Evolutionary conservation across 2,329 filamentous ascomycete genomes (phyloP), one percentile per base, ranked within the genome.

Genomic region (Talaromyces amestolkiae): DNA sequence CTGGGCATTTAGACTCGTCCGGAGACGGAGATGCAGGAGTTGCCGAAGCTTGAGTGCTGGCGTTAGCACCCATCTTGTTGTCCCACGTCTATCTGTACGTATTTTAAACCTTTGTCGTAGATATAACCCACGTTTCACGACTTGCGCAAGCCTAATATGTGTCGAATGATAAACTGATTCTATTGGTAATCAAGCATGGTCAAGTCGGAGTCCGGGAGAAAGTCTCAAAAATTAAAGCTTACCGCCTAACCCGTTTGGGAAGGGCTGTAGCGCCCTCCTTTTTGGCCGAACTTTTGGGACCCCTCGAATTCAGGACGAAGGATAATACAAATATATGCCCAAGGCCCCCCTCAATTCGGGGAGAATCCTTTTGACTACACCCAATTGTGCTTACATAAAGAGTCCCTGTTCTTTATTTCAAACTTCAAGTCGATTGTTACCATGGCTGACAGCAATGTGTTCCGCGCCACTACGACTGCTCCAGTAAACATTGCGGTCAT

Each of bases 401-500:
- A 37, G 17, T 9, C 15, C 5, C 19, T 10, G 15, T 22, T 37
- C 31, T 39, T 22, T 37, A 24, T 37, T 7, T 24, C 9, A 17
- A 27, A 51, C 11, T 27, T 33, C 13, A 17, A 13, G 56, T 45
- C 56, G 8, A 31, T 41, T n/a, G 11, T 37, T 24, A 56, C 61
- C 61, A 79, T 79, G 76, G 72, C 74, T 47, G 76, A 79, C 63
- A 72, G 73, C 51, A 78, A 80, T 45, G 86, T 98, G 74, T 93
- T 96, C 83, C 90, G 93, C 73, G 92, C 95, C 72, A 97, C 91
- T 83, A 97, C 95, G 66, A 98, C 93, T 69, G 95, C 95, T 47
- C 95, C 94, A 15, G 94, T 98, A 76, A 98, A 98, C 84, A 98
- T 98, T 77, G 94, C 94, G 70, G 93, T 98, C 65, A 95, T 98